Base-by-base conservation (phyloP, 2,329 filamentous ascomycete species). In the Aspergillus sp. region DNA sequence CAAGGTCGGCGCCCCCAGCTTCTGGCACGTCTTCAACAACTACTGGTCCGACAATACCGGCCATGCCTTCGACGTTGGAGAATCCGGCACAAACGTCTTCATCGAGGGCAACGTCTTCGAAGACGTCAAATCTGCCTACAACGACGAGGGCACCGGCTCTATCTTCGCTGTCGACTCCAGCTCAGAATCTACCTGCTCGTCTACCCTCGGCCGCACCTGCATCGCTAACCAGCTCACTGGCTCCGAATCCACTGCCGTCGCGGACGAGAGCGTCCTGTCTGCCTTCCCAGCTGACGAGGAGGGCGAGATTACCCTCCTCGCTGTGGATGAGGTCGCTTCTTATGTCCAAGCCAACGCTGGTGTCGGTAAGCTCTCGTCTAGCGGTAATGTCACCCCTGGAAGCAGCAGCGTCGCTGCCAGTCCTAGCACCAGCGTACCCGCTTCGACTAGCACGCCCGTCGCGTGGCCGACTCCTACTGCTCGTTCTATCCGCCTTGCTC, bases 1-100 rank as follows among this genome's bases (percentile, higher is more conserved):
- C 65, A 85, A 86, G 74, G 74, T 86, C 40, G 74, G 71, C 41
- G 77, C 76, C 44, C 80, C 81, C 68, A 82, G 81, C 63, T 78
- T 83, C 56, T 76, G 85, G 62, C 84, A 86, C 70, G 81, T 79
- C 47, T 65, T 64, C 59, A 69, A 69, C 64, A 69, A 70, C 62
- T 67, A 67, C 66, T 81, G 75, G 69, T 69, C 70, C 60, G 66
- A 73, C 57, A 76, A 73, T 64, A 67, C 65, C 9, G 77, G 79
- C 52, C 78, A 82, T 67, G 73, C 76, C 23, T 81, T 82, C 58
- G 80, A 70, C 15, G 57, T 68, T 35, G 44, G 33, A 23, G 44
- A 47, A 33, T 48, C 63, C 15, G 60, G 57, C n/a, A 58, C 57
- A 50, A 69, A 68, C 17, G 70, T 72, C 7, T 61, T 79, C 7